Evolutionary conservation across 768 basidiomycete genomes (phyloP).

Genomic region (Suillus paluster): DNA sequence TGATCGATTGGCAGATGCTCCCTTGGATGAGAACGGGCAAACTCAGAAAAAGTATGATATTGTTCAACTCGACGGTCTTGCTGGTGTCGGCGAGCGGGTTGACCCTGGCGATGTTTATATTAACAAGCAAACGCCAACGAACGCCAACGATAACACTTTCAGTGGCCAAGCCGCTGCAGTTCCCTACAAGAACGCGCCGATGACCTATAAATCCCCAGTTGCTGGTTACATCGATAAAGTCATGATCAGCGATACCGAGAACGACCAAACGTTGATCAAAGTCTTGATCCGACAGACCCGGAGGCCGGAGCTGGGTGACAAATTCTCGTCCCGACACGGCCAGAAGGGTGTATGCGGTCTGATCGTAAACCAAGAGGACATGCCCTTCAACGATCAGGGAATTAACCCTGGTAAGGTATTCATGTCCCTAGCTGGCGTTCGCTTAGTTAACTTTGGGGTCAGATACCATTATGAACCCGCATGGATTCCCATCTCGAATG

Average conservation of each 20-base stretch:
- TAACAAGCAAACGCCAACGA: constrained; percentile 95
- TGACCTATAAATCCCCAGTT: constrained; percentile 93
- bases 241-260: constrained; percentile 95
- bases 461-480: constrained; percentile 99
- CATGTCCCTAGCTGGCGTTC: not conserved
- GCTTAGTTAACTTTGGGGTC: constrained; percentile 23
- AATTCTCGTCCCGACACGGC: constrained; percentile 97
- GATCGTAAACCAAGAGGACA: constrained; percentile 98
- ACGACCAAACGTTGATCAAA: constrained; percentile 96
- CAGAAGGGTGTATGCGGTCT: constrained; percentile 99
- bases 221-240: constrained; percentile 97
- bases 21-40: constrained; percentile 80
- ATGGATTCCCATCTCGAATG: constrained; percentile 99
- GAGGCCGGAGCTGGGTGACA: constrained; percentile 95
- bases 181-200: constrained; percentile 89
- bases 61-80: constrained; percentile 90
- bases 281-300: constrained; percentile 96
- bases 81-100: constrained; percentile 93
- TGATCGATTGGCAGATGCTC: constrained; percentile 94
- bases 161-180: constrained; percentile 82
- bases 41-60: constrained; percentile 86
- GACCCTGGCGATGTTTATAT: constrained; percentile 93
- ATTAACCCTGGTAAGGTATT: constrained; percentile 78
- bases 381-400: constrained; percentile 99
- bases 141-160: constrained; percentile 90